A percentile compares a stretch with the other conserved stretches of the same genome.
Conservation (phyloP, 2,329 filamentous ascomycete species). For the Tolypocladium tundrense region DNA sequence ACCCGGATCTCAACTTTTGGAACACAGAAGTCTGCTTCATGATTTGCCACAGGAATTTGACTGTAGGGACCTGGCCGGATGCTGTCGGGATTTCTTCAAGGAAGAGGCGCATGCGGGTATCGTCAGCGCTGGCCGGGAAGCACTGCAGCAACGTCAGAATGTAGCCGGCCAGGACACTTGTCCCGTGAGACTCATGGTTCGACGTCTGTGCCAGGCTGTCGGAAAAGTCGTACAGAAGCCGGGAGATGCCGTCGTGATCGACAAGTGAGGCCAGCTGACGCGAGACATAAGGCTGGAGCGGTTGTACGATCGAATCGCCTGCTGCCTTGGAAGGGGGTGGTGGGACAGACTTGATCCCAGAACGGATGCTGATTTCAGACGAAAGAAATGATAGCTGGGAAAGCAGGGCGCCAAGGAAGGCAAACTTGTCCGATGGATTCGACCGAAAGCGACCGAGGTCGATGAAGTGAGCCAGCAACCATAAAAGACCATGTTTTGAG, state of each 20-base stretch:
- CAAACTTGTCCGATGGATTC: slow-evolving; percentile 22
- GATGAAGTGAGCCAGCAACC: slow-evolving; percentile 59
- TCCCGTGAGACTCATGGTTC: slow-evolving; percentile 18
- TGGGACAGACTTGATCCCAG: slow-evolving; percentile 15
- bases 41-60: slow-evolving; percentile 69
- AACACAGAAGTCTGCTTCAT: slow-evolving; percentile 34
- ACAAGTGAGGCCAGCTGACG: slow-evolving; percentile 61
- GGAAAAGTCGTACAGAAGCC: slow-evolving; percentile 23
- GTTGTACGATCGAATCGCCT: slow-evolving; percentile 9
- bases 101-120: slow-evolving; percentile 91
- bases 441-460: slow-evolving; percentile 36
- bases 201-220: slow-evolving; percentile 18
- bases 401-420: slow-evolving; percentile 42
- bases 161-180: slow-evolving; percentile 72
- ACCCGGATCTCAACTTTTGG: slow-evolving; percentile 17
- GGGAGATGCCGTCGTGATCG: slow-evolving; percentile 62
- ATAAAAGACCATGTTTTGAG: slow-evolving; percentile 39
- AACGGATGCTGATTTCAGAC: slow-evolving; percentile 36
- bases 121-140: slow-evolving; percentile 72
- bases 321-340: slow-evolving; percentile 6
- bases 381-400: slow-evolving; percentile 42
- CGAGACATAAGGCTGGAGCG: slow-evolving; percentile 47
- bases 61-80: slow-evolving; percentile 46
- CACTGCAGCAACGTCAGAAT: slow-evolving; percentile 76
- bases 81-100: slow-evolving; percentile 33